Evolutionary conservation across 2,329 filamentous ascomycete genomes (phyloP).

Genomic region (Phaeoacremonium minimum): DNA sequence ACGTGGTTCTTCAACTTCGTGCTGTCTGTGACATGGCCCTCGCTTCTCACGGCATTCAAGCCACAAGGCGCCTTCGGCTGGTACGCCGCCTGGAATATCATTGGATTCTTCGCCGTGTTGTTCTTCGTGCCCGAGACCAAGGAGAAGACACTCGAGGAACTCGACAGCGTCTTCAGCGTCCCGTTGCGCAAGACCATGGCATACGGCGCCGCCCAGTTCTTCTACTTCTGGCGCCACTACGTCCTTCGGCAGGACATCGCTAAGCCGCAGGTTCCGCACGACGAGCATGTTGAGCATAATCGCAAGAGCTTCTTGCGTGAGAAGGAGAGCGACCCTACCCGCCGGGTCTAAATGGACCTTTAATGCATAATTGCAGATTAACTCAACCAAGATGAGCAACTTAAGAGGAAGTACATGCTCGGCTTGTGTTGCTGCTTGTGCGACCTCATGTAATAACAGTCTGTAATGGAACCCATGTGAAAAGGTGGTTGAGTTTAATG

Average conservation of each 20-base stretch:
- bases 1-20: slow-evolving; percentile 43
- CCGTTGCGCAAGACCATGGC: slow-evolving; percentile 33
- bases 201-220: slow-evolving; percentile 28
- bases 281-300: slow-evolving; percentile 16
- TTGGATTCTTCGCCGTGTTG: slow-evolving; percentile 37
- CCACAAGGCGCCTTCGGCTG: slow-evolving; percentile 43
- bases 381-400: no score
- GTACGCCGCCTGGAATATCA: slow-evolving; percentile 44
- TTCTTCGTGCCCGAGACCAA: slow-evolving; percentile 34
- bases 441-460: no score
- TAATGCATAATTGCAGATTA: no score
- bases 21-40: slow-evolving; percentile 40
- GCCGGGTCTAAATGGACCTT: slow-evolving; percentile 15
- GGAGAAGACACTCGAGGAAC: slow-evolving; percentile 31
- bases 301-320: slow-evolving; percentile 17
- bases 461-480: no score
- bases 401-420: no score
- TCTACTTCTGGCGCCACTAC: slow-evolving; percentile 24
- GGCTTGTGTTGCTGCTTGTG: no score
- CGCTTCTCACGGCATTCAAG: slow-evolving; percentile 36
- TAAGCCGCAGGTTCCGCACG: slow-evolving; percentile 17
- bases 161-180: slow-evolving; percentile 28
- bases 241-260: slow-evolving; percentile 20
- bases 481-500: no score
- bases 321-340: slow-evolving; percentile 18